Conservation (phyloP, 768 basidiomycete species). For the Neoboletus brunneissimus region DNA sequence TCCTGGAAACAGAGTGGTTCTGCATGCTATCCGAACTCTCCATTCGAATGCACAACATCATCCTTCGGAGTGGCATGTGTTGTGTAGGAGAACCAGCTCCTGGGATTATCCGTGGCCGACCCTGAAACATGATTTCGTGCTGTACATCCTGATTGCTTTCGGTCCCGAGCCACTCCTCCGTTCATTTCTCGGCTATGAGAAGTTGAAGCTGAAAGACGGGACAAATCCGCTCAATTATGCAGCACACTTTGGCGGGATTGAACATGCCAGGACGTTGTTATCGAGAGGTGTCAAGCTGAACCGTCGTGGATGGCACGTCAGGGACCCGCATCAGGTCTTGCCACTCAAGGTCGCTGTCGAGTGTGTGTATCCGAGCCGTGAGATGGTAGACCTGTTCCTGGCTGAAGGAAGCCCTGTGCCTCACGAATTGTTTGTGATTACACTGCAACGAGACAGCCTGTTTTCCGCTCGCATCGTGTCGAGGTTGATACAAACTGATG, state of each 20-base stretch:
- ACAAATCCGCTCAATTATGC: conserved; percentile 4
- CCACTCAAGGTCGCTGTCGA: conserved; percentile 1
- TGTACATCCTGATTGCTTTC: not conserved
- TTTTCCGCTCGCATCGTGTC: not conserved
- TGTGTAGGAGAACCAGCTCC: not conserved
- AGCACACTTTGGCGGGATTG: not conserved
- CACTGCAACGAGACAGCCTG: not conserved
- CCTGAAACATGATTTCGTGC: not conserved
- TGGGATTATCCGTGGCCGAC: not conserved
- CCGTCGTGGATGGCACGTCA: not conserved
- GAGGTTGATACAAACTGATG: not conserved
- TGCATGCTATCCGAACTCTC: not conserved
- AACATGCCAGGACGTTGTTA: not conserved
- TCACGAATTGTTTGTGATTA: not conserved
- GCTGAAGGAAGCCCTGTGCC: not conserved
- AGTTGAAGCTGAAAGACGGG: not conserved
- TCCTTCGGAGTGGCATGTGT: not conserved
- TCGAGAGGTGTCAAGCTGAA: not conserved
- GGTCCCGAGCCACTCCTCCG: not conserved
- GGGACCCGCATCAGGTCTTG: not conserved
- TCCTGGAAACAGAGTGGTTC: not conserved
- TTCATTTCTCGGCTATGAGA: not conserved
- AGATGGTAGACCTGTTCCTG: not conserved
- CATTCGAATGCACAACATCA: not conserved
- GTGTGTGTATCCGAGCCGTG: fast-evolving